phyloP scores from a whole-genome alignment of 2,329 filamentous ascomycete genomes.

The Stagonosporopsis cucurbitacearum region DNA sequence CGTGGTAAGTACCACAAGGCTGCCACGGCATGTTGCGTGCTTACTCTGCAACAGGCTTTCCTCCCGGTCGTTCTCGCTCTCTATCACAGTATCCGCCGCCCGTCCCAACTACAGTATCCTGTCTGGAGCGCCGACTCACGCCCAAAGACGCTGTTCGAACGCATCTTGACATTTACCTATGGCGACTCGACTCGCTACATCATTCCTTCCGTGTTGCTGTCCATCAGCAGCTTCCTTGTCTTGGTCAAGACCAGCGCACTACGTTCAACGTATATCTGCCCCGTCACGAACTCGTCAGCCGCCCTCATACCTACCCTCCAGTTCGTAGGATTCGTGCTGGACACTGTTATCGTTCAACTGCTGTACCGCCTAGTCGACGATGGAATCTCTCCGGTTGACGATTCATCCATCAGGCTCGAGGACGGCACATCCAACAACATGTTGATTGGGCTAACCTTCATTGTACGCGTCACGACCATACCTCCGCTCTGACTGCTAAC shows the following conservation, averaged over 20 bases:
- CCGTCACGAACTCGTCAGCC: slow-evolving; percentile 32
- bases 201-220: slow-evolving; percentile 38
- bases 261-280: slow-evolving; percentile 44
- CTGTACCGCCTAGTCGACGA: slow-evolving; percentile 40
- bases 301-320: slow-evolving; percentile 40
- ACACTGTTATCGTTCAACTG: slow-evolving; percentile 34
- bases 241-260: slow-evolving; percentile 37
- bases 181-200: slow-evolving; percentile 42
- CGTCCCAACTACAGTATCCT: slow-evolving; percentile 34
- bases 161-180: slow-evolving; percentile 35
- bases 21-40: background rate
- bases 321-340: slow-evolving; percentile 38
- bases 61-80: slow-evolving; percentile 44
- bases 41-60: slow-evolving; percentile 33
- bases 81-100: slow-evolving; percentile 38
- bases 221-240: slow-evolving; percentile 41
- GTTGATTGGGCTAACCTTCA: slow-evolving; percentile 39
- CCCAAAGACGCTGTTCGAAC: slow-evolving; percentile 32
- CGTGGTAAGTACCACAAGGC: slow-evolving; percentile 22
- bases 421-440: slow-evolving; percentile 38
- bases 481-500: slow-evolving; percentile 22
- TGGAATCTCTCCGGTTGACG: slow-evolving; percentile 30
- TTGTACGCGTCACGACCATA: slow-evolving; percentile 24
- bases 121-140: slow-evolving; percentile 38
- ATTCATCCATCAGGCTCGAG: slow-evolving; percentile 33